phyloP scores from a whole-genome alignment of 495 filamentous ascomycete species.

The Chaetomidium leptoderma region DNA sequence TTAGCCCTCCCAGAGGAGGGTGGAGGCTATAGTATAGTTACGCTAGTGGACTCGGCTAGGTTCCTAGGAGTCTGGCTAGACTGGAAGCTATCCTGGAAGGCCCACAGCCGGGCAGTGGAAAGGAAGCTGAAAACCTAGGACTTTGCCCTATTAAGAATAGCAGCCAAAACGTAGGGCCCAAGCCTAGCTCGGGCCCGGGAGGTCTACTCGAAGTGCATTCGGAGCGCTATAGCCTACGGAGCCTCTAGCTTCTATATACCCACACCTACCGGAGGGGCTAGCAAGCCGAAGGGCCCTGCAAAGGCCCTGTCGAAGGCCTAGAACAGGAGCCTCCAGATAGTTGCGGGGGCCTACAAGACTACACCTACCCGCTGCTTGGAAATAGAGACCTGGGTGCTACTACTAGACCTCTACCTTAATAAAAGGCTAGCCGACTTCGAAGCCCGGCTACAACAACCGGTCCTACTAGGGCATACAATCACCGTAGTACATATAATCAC shows the following conservation, averaged over 20 bases:
- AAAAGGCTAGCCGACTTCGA: neutral
- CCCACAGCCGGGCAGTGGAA: neutral
- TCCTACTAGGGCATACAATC: too few relatives aligned
- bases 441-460: neutral
- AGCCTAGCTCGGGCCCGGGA: neutral
- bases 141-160: neutral
- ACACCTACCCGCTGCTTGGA: neutral
- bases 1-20: neutral
- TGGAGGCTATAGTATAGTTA: neutral
- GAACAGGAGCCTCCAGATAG: neutral
- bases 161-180: slow-evolving; percentile 1
- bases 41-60: neutral
- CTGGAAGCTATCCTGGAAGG: neutral
- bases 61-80: neutral
- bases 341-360: neutral
- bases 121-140: slow-evolving; percentile 3
- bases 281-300: too few relatives aligned
- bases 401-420: neutral
- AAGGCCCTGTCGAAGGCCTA: too few relatives aligned
- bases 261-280: too few relatives aligned
- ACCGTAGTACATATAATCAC: too few relatives aligned
- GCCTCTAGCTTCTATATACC: too few relatives aligned
- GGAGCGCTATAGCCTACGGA: too few relatives aligned
- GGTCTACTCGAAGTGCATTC: too few relatives aligned
- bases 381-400: too few relatives aligned